Evolutionary conservation across 768 basidiomycete genomes (phyloP).

Genomic region (Cyclocybe cylindracea): DNA sequence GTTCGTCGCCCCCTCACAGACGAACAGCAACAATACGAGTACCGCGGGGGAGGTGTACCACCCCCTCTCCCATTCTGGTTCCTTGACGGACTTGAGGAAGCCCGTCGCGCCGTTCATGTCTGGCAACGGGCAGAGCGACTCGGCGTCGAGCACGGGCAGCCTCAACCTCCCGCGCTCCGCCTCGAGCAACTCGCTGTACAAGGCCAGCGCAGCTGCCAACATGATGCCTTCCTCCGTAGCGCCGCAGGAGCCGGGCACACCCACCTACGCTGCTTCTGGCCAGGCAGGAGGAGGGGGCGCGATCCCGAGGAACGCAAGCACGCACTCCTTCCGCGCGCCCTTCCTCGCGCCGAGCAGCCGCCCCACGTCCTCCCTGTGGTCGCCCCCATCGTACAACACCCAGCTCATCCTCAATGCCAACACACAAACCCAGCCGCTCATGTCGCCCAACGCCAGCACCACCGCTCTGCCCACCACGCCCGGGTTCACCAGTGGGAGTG

Average conservation of each 20-base stretch:
- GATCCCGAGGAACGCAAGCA: constrained; percentile 42
- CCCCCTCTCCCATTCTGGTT: constrained; percentile 18
- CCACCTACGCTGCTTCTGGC: too few species aligned
- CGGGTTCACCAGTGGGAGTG: not conserved
- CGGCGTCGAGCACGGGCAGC: constrained; percentile 12
- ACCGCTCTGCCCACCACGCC: constrained; percentile 17
- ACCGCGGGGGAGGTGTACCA: constrained; percentile 11
- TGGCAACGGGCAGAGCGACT: constrained; percentile 7
- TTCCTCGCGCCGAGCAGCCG: constrained; percentile 73
- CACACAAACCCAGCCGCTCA: not conserved
- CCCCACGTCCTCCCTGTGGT: constrained; percentile 62
- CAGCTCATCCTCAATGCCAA: constrained; percentile 16
- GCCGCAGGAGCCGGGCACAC: constrained; percentile 11
- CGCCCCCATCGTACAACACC: constrained; percentile 48
- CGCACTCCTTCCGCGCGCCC: constrained; percentile 62
- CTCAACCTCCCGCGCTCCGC: constrained; percentile 25
- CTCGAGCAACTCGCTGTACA: constrained; percentile 41
- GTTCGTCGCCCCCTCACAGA: constrained; percentile 5
- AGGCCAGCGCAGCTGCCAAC: constrained; percentile 42
- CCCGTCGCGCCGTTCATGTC: constrained; percentile 56
- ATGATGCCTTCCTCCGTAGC: constrained; percentile 22
- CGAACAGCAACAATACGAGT: constrained; percentile 8
- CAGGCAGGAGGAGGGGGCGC: too few species aligned
- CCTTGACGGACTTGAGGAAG: constrained; percentile 27
- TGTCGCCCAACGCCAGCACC: constrained; percentile 27